Percentiles rank a stretch among this genome's conserved stretches.
Evolutionary conservation across 2,329 filamentous ascomycete species (phyloP).

Genomic region (Ceratocystis diversiconidia): DNA sequence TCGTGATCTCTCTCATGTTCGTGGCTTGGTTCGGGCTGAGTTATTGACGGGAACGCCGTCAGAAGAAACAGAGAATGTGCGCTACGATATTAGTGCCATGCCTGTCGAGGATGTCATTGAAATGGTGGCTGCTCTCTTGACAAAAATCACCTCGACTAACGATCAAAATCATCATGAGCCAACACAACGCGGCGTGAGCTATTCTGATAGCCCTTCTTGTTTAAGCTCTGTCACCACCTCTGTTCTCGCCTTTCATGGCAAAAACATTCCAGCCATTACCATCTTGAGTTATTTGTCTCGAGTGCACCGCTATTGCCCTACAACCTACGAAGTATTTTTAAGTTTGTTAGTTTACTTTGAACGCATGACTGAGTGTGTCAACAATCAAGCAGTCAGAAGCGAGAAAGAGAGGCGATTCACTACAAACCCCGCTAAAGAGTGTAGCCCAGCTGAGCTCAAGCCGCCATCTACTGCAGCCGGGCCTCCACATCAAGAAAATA

Average conservation of each 20-base stretch:
- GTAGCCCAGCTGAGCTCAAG: neutral
- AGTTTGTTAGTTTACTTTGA: constrained; percentile 96
- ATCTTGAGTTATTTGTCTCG: constrained; percentile 90
- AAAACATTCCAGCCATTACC: constrained; percentile 93
- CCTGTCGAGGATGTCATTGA: constrained; percentile 95
- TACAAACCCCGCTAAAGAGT: neutral
- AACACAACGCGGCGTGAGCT: constrained; percentile 56
- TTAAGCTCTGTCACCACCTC: constrained; percentile 34
- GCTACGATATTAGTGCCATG: constrained; percentile 95
- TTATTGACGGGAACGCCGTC: constrained; percentile 36
- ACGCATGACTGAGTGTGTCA: constrained; percentile 93
- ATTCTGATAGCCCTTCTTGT: constrained; percentile 21
- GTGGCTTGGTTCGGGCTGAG: constrained; percentile 72
- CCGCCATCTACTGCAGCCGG: neutral
- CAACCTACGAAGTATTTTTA: constrained; percentile 94
- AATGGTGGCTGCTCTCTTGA: constrained; percentile 92
- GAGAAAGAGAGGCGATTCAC: constrained; percentile 29
- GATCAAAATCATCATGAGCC: constrained; percentile 77
- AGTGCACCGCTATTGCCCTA: constrained; percentile 98
- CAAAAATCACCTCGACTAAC: constrained; percentile 95
- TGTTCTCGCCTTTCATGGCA: constrained; percentile 91
- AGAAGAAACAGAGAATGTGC: constrained; percentile 31
- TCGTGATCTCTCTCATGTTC: constrained; percentile 79
- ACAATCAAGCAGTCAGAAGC: constrained; percentile 59
- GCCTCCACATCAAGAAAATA: neutral